A percentile compares a stretch with the other conserved stretches of the same genome.
phyloP scores from a whole-genome alignment of 768 basidiomycete genomes.

The Mycena vitilis region DNA sequence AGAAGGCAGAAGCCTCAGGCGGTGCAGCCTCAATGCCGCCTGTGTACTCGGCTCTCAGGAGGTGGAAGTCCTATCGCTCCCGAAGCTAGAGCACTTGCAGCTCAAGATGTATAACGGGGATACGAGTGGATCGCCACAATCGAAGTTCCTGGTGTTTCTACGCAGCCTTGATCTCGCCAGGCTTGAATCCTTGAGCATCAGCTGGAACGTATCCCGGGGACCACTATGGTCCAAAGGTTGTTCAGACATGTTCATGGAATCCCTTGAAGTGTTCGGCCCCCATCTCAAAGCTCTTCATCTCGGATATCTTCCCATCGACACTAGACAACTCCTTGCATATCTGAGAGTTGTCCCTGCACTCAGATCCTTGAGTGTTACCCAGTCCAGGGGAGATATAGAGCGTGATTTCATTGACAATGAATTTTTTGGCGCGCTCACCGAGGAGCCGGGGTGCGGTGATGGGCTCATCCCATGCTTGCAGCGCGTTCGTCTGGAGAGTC shows the following conservation, averaged over 20 bases:
- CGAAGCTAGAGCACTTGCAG: constrained; percentile 47
- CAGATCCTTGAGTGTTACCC: constrained; percentile 47
- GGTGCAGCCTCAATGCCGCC: constrained; percentile 48
- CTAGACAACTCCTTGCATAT: constrained; percentile 46
- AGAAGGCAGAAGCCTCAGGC: constrained; percentile 44
- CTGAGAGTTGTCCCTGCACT: constrained; percentile 46
- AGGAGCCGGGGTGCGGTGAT: neutral
- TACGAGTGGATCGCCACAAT: constrained; percentile 34
- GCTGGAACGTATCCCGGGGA: constrained; percentile 42
- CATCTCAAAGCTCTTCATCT: constrained; percentile 49
- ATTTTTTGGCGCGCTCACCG: constrained; percentile 43
- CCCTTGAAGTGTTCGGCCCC: constrained; percentile 35
- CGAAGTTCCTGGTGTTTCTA: constrained; percentile 47
- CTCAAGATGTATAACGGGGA: constrained; percentile 46
- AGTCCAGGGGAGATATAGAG: constrained; percentile 46
- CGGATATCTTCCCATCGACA: constrained; percentile 53
- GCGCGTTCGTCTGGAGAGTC: constrained; percentile 46
- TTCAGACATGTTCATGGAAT: constrained; percentile 17
- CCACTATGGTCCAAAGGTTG: constrained; percentile 24
- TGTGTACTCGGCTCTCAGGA: constrained; percentile 41
- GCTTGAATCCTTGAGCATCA: constrained; percentile 47
- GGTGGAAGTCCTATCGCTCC: constrained; percentile 39
- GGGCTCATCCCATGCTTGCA: constrained; percentile 42
- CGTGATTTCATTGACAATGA: constrained; percentile 52
- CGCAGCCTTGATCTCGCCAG: constrained; percentile 43